Evolutionary conservation across 148 eudicot genomes (phyloP).

Genomic region (Limonium bicolor): DNA sequence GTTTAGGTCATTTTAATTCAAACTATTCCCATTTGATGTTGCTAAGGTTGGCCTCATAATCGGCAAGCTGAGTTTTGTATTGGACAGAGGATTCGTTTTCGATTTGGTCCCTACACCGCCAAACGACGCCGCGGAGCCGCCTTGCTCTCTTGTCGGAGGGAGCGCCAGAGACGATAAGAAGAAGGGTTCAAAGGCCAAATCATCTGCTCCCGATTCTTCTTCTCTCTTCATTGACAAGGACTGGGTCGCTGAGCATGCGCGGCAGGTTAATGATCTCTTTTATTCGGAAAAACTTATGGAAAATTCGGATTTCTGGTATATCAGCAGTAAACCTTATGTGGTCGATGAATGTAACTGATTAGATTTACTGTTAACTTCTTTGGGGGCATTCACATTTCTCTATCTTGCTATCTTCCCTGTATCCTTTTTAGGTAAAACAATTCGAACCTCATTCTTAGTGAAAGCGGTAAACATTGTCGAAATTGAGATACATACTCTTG

Average conservation of each 20-base stretch:
- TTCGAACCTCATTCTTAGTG: too few relatives aligned
- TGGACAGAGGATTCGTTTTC: constrained; percentile 64
- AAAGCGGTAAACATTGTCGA: too few relatives aligned
- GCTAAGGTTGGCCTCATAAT: constrained; percentile 69
- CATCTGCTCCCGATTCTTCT: constrained; percentile 26
- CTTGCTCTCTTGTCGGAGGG: constrained; percentile 35
- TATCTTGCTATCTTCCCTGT: too few relatives aligned
- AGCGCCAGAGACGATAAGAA: constrained; percentile 28
- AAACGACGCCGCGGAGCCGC: constrained; percentile 69
- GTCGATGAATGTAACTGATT: too few relatives aligned
- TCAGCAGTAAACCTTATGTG: too few relatives aligned
- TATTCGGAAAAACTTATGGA: too few relatives aligned
- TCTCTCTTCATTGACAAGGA: constrained; percentile 47
- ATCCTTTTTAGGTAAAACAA: too few relatives aligned
- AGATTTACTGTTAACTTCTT: too few relatives aligned
- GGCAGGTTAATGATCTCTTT: constrained; percentile 53
- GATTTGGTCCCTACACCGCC: constrained; percentile 70
- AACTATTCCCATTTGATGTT: background rate
- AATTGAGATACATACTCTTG: too few relatives aligned
- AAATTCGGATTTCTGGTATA: too few relatives aligned
- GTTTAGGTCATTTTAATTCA: background rate
- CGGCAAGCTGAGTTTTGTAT: constrained; percentile 49
- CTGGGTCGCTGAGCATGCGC: constrained; percentile 93
- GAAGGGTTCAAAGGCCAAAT: constrained; percentile 39
- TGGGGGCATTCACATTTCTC: too few relatives aligned